A percentile compares a stretch with the other conserved stretches of the same genome.
phyloP scores from a whole-genome alignment of 257 asterid genomes.

The Solanum bulbocastanum region DNA sequence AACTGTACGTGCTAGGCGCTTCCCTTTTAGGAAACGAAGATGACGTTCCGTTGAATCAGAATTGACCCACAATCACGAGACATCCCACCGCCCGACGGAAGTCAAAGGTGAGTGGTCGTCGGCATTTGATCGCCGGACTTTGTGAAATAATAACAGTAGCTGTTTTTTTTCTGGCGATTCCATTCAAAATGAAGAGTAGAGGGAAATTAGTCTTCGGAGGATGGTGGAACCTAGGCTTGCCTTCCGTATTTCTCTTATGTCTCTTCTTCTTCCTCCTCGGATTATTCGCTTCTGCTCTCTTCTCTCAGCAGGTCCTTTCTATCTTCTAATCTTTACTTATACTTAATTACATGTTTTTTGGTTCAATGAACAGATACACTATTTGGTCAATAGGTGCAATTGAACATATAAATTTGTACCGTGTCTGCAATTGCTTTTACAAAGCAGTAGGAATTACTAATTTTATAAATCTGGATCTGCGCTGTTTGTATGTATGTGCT shows the following conservation, averaged over 20 bases:
- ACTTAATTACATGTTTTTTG: neutral
- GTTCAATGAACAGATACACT: neutral
- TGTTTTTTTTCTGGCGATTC: neutral
- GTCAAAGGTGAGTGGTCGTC: neutral
- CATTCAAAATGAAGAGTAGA: neutral
- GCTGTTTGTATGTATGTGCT: neutral
- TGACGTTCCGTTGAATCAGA: neutral
- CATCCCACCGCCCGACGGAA: neutral
- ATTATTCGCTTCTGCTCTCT: conserved; percentile 2
- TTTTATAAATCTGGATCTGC: neutral
- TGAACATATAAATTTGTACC: neutral
- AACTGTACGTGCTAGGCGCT: neutral
- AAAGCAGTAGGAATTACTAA: neutral
- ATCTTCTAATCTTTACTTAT: neutral
- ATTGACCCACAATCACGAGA: neutral
- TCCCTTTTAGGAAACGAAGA: neutral
- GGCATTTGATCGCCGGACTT: neutral
- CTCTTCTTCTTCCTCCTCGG: conserved; percentile 16
- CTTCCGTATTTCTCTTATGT: conserved; percentile 3
- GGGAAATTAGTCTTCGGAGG: neutral
- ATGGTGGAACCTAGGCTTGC: conserved; percentile 6
- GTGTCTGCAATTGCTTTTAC: neutral
- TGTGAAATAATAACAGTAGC: neutral
- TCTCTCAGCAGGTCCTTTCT: conserved; percentile 2
- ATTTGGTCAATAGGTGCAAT: neutral